These are phyloP conservation scores for Casuarina equisetifolia DNA, from an alignment of 306 rosid species.

Conservation along the genomic window DNA sequence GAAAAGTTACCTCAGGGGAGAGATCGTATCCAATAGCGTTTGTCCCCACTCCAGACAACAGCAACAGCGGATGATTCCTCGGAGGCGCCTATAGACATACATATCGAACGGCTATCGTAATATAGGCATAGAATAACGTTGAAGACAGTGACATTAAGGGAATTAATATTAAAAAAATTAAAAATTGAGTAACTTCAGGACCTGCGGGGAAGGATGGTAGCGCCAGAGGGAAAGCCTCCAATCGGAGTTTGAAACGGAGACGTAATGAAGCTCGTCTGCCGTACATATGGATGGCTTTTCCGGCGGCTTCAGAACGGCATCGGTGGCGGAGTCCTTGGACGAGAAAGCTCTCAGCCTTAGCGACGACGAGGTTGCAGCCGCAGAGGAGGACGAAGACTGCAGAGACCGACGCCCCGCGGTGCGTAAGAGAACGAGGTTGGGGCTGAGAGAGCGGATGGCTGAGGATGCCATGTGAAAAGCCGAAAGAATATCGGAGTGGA, in stretches of 20 bases:
- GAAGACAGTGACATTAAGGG: not conserved
- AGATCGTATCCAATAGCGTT: slow-evolving; percentile 98
- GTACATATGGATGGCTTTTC: slow-evolving; percentile 85
- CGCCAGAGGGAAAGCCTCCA: slow-evolving; percentile 99
- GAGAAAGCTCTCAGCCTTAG: slow-evolving; percentile 60
- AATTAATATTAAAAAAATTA: not conserved
- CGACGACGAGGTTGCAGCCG: slow-evolving; percentile 27
- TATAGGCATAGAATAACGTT: not conserved
- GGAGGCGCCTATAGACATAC: slow-evolving; percentile 60
- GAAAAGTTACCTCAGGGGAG: slow-evolving; percentile 60
- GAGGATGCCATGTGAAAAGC: slow-evolving; percentile 47
- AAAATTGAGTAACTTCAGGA: not conserved
- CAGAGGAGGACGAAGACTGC: slow-evolving; percentile 16
- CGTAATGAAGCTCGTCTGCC: slow-evolving; percentile 96
- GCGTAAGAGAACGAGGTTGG: slow-evolving; percentile 36
- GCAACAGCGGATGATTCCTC: slow-evolving; percentile 83
- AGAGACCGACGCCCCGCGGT: slow-evolving; percentile 36
- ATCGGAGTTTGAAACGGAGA: slow-evolving; percentile 69
- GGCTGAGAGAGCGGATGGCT: slow-evolving; percentile 35
- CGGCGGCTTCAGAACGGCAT: slow-evolving; percentile 35
- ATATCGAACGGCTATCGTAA: not conserved
- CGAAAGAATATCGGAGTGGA: slow-evolving; percentile 57
- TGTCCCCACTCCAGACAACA: slow-evolving; percentile 94
- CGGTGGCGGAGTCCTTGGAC: slow-evolving; percentile 18
- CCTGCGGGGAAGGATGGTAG: slow-evolving; percentile 76